Evolutionary conservation across 768 basidiomycete species (phyloP).

Genomic region (Rubroboletus pulcherrimus): DNA sequence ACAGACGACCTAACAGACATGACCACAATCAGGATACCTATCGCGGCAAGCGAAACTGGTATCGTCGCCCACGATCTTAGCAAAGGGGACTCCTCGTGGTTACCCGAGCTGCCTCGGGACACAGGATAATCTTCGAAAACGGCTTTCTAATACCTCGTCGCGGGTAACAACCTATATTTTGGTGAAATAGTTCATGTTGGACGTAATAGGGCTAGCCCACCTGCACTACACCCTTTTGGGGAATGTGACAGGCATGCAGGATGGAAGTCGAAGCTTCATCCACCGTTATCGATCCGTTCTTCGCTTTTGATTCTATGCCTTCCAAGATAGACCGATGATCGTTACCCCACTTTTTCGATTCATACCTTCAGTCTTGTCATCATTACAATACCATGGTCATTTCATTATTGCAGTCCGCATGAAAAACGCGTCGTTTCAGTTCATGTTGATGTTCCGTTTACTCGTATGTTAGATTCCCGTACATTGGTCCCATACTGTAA

Average conservation of each 20-base stretch:
- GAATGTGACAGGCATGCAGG: neutral
- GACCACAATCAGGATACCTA: slow-evolving; percentile 10
- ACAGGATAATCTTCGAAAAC: neutral
- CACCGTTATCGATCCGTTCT: neutral
- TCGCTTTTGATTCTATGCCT: neutral
- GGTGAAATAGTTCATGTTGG: neutral
- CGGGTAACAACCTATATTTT: neutral
- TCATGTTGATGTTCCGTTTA: neutral
- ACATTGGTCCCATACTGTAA: neutral
- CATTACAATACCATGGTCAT: neutral
- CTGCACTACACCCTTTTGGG: neutral
- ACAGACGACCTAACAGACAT: slow-evolving; percentile 11
- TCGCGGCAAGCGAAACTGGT: slow-evolving; percentile 9
- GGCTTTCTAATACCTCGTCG: neutral
- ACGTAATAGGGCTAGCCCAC: neutral
- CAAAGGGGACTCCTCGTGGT: neutral
- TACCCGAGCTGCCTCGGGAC: neutral
- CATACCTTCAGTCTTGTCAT: slow-evolving; percentile 3
- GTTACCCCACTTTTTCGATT: neutral
- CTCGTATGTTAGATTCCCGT: neutral
- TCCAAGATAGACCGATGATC: neutral
- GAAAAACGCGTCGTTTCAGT: neutral
- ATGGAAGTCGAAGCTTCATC: neutral
- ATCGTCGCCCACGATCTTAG: slow-evolving; percentile 4
- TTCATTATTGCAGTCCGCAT: neutral